Conservation (phyloP, 352 stramenopile species). For the Phytophthora pisi region DNA sequence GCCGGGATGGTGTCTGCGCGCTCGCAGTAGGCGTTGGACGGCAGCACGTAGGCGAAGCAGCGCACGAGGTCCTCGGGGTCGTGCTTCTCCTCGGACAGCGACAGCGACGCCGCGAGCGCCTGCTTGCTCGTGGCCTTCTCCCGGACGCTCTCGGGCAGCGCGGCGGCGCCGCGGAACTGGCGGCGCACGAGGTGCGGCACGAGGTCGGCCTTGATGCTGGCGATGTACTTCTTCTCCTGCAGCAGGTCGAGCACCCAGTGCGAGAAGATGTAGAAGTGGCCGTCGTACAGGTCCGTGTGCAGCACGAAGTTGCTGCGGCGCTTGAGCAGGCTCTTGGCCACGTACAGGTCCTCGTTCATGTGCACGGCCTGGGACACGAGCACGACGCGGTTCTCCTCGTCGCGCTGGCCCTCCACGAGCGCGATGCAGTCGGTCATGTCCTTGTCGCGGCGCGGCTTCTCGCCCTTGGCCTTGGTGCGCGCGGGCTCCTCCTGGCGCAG, state of each 20-base stretch:
- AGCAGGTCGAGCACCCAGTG: conserved; percentile 83
- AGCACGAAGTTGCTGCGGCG: conserved; percentile 72
- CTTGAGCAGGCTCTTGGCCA: conserved; percentile 81
- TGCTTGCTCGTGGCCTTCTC: conserved; percentile 64
- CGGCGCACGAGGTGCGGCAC: conserved; percentile 78
- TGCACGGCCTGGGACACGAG: conserved; percentile 74
- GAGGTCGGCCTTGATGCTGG: conserved; percentile 84
- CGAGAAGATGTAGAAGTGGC: conserved; percentile 87
- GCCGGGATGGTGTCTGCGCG: conserved; percentile 76
- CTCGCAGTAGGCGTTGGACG: conserved; percentile 78
- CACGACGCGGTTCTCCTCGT: conserved; percentile 72
- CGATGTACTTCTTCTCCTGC: conserved; percentile 85
- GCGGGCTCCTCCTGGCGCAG: conserved; percentile 54
- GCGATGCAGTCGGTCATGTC: conserved; percentile 87
- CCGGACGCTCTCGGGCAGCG: conserved; percentile 58
- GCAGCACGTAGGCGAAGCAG: conserved; percentile 78
- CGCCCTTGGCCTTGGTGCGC: conserved; percentile 54
- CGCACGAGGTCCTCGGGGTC: conserved; percentile 74
- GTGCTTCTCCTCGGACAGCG: conserved; percentile 53
- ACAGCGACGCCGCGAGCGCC: conserved; percentile 64
- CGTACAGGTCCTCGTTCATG: conserved; percentile 83
- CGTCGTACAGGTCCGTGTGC: conserved; percentile 82
- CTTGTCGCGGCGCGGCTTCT: conserved; percentile 78
- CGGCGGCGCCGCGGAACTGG: conserved; percentile 74
- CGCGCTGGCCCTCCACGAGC: conserved; percentile 46